These are phyloP conservation scores for Coprinopsis cinerea DNA, from an alignment of 768 basidiomycete species.

Conservation along the genomic window DNA sequence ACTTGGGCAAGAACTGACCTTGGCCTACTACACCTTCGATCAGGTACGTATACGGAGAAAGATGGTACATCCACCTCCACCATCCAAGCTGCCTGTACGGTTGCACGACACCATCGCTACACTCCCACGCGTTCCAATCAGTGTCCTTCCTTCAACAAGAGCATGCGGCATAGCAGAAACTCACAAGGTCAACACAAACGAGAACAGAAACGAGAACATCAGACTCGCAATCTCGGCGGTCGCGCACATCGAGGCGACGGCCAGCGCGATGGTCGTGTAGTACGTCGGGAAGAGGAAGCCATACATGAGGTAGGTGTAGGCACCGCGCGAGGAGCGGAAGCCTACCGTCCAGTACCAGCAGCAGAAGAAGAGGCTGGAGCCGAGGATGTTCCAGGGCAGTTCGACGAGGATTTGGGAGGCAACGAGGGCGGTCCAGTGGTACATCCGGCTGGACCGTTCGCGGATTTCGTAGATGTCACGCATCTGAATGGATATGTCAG, in stretches of 20 bases:
- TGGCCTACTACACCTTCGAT: conserved; percentile 45
- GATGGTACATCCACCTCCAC: conserved; percentile 69
- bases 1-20: conserved; percentile 24
- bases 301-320: conserved; percentile 52
- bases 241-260: conserved; percentile 56
- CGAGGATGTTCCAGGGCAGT: conserved; percentile 60
- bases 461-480: conserved; percentile 65
- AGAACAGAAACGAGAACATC: conserved; percentile 52
- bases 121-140: background rate
- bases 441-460: conserved; percentile 60
- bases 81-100: conserved; percentile 55
- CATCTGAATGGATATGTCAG: conserved; percentile 20
- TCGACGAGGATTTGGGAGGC: conserved; percentile 53
- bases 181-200: conserved; percentile 60
- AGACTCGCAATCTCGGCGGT: conserved; percentile 55
- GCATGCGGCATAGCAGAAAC: conserved; percentile 21
- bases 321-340: conserved; percentile 46
- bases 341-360: conserved; percentile 76
- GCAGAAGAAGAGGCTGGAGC: conserved; percentile 55
- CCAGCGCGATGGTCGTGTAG: conserved; percentile 57
- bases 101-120: conserved; percentile 61
- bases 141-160: conserved; percentile 9
- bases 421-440: conserved; percentile 56
- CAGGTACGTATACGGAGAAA: conserved; percentile 48
- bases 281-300: conserved; percentile 57